Evolutionary conservation across 805 yeast genomes (phyloP), one percentile per base, ranked within the genome.

Genomic region (Jamesozyma hellenica): DNA sequence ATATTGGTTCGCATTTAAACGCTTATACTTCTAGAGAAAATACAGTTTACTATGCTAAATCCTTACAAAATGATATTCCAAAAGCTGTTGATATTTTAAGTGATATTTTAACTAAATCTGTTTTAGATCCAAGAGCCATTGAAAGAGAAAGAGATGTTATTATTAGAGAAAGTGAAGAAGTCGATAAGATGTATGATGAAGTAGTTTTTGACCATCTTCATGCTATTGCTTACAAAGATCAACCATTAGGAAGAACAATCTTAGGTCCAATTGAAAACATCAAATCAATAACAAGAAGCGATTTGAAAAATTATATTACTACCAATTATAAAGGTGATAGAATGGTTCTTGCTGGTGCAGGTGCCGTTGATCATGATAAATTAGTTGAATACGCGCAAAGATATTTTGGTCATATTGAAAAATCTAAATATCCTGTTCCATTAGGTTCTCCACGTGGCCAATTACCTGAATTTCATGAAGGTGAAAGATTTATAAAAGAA

Each of bases 21-120:
- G 98, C 98, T n/a, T 92, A 92, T 67, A 92, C 98, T 2, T 86
- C 96, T 16, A 76, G 99, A 56, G 99, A 92, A 58, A 88, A 87
- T 64, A 92, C 99, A 1, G 98, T 90, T 8, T 92, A 88, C 63
- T 92, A 87, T 63, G 95, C 97, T 36, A 87, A 86, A 63, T 75
- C 96, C 25, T 67, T 88, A 42, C 72, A 77, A 50, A 71, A 71
- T 27, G 95, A 94, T 56, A 79, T 94, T 34, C 83, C 88, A 44
- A 76, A 77, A 54, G 79, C 94, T 17, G 84, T 92, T 23, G 94
- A 87, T 56, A 85, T 92, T 32, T 67, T 92, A 41, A 72, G 92
- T 45, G 99, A 92, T 60, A 83, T 92, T 49, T 69, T 94, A 48
- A 90, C 95, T 13, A 75, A 78, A 60, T 85, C 95, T 4, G 81